Percentiles rank a stretch among this genome's conserved stretches.
phyloP scores from a whole-genome alignment of 164 flowering plant genomes.

The Dillenia turbinata region DNA sequence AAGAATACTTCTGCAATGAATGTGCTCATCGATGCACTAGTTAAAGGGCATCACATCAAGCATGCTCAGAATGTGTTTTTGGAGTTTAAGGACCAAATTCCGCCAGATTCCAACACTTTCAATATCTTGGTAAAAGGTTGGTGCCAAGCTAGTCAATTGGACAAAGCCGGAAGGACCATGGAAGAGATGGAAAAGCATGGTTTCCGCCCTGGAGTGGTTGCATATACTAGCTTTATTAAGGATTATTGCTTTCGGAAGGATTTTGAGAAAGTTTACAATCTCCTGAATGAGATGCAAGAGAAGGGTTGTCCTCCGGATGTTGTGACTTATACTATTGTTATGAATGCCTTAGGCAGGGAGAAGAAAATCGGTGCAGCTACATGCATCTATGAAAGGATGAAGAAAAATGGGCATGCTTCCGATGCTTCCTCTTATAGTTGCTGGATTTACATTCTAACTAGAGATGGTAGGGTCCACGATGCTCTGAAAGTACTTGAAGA shows the following conservation, averaged over 20 bases:
- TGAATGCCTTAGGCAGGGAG: conserved; percentile 60
- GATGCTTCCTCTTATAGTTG: conserved; percentile 54
- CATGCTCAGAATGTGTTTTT: conserved; percentile 37
- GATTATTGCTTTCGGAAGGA: conserved; percentile 47
- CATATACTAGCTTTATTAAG: conserved; percentile 59
- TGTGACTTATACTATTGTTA: conserved; percentile 51
- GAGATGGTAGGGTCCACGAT: conserved; percentile 49
- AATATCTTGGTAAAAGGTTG: conserved; percentile 63
- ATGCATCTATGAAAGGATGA: conserved; percentile 52
- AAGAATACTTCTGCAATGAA: conserved; percentile 43
- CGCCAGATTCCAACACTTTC: conserved; percentile 33
- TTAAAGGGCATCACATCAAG: conserved; percentile 48
- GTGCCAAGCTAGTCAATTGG: conserved; percentile 44
- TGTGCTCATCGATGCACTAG: conserved; percentile 45
- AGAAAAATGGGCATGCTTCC: conserved; percentile 37
- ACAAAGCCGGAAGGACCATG: conserved; percentile 40
- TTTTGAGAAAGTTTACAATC: conserved; percentile 44
- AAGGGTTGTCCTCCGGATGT: conserved; percentile 50
- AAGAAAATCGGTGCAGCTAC: conserved; percentile 43
- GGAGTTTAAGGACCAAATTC: conserved; percentile 38
- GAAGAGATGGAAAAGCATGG: conserved; percentile 46
- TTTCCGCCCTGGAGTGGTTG: conserved; percentile 41
- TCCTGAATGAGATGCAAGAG: conserved; percentile 47
- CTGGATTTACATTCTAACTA: conserved; percentile 42
- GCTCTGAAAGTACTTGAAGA: conserved; percentile 42